These are phyloP conservation scores for Cyanodermella asteris DNA, from an alignment of 2,329 filamentous ascomycete species.

Conservation along the genomic window DNA sequence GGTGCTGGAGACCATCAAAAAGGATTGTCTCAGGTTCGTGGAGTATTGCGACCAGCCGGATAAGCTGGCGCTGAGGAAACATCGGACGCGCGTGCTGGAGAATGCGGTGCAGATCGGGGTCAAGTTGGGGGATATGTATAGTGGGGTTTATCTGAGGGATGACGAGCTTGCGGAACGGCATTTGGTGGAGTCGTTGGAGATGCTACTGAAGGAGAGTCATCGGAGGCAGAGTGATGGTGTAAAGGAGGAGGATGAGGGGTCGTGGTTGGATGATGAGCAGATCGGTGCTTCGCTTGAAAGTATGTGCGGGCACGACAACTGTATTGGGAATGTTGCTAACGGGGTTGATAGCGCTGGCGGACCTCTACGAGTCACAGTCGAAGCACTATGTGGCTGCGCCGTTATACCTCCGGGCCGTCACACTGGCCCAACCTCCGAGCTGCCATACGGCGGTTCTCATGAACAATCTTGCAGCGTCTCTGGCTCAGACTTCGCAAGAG, in stretches of 20 bases:
- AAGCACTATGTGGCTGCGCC: conserved; percentile 67
- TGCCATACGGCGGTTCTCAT: conserved; percentile 59
- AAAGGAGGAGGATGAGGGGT: conserved; percentile 44
- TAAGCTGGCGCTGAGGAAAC: conserved; percentile 6
- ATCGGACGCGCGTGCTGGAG: conserved; percentile 44
- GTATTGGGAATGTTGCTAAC: conserved; percentile 19
- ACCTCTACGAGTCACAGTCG: conserved; percentile 51
- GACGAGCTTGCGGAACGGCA: conserved; percentile 51
- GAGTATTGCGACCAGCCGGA: conserved; percentile 10
- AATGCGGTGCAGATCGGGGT: conserved; percentile 56
- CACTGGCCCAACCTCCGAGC: conserved; percentile 36
- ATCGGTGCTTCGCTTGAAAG: conserved; percentile 54
- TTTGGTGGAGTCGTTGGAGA: conserved; percentile 64
- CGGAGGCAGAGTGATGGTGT: conserved; percentile 44
- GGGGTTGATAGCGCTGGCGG: conserved; percentile 38
- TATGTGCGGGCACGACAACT: conserved; percentile 17
- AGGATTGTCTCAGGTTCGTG: conserved; percentile 38
- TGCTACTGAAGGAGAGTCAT: conserved; percentile 50
- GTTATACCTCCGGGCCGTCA: conserved; percentile 65
- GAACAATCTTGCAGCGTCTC: conserved; percentile 59
- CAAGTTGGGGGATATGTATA: conserved; percentile 70
- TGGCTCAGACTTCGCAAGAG: conserved; percentile 48
- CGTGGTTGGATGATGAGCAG: conserved; percentile 49
- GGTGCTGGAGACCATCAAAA: conserved; percentile 54
- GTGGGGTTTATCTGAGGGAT: conserved; percentile 52